phyloP scores from a whole-genome alignment of 352 stramenopile species.

The Globisporangium viniferum region DNA sequence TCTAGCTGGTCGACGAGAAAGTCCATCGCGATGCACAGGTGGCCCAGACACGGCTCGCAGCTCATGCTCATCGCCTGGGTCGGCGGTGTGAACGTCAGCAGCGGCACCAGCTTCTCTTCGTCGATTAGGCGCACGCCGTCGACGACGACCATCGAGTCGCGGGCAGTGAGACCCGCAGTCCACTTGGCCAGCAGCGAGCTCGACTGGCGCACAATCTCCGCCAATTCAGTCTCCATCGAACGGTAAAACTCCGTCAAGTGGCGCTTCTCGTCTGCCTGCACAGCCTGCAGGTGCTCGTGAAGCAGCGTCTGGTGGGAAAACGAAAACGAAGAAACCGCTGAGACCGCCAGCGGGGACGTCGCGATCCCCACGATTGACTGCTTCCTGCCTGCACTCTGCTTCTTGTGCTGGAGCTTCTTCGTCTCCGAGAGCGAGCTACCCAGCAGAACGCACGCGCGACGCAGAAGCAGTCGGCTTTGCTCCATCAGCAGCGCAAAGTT shows the following conservation, averaged over 20 bases:
- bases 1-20: conserved; percentile 56
- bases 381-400: conserved; percentile 19
- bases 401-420: conserved; percentile 25
- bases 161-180: conserved; percentile 37
- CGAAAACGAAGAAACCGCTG: conserved; percentile 32
- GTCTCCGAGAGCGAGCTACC: conserved; percentile 43
- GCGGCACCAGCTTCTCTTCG: conserved; percentile 54
- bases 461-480: conserved; percentile 50
- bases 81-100: conserved; percentile 39
- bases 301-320: conserved; percentile 59
- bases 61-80: conserved; percentile 48
- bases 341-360: conserved; percentile 28
- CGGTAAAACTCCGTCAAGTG: conserved; percentile 37
- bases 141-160: conserved; percentile 39
- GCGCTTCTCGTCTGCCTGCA: conserved; percentile 30
- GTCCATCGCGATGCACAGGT: conserved; percentile 63
- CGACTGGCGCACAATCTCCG: conserved; percentile 41
- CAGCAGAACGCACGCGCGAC: conserved; percentile 51
- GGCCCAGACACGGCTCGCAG: conserved; percentile 46
- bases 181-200: conserved; percentile 51
- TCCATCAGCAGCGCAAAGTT: conserved; percentile 62
- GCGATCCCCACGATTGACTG: conserved; percentile 26
- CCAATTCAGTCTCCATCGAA: conserved; percentile 44
- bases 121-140: conserved; percentile 47
- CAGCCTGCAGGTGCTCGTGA: conserved; percentile 51